Conservation (phyloP, 2,329 filamentous ascomycete genomes). For the Verticillium tricorpus region DNA sequence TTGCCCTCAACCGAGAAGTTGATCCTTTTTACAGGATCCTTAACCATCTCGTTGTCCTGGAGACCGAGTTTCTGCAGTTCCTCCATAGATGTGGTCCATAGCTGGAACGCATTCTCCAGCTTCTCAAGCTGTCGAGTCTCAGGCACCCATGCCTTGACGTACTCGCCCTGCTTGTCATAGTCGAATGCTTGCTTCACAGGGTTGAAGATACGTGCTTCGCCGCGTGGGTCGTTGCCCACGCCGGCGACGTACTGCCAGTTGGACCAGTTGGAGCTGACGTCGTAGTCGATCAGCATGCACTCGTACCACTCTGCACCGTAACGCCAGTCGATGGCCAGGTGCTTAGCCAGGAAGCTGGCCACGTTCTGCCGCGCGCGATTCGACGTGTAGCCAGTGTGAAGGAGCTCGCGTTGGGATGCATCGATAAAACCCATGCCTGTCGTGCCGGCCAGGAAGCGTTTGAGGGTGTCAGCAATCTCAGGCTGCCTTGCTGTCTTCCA, state of each 20-base stretch:
- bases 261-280: slow-evolving; percentile 71
- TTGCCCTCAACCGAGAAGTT: slow-evolving; percentile 56
- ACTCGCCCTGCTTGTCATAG: slow-evolving; percentile 66
- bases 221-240: slow-evolving; percentile 73
- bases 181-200: slow-evolving; percentile 76
- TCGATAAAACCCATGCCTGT: slow-evolving; percentile 77
- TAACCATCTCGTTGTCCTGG: slow-evolving; percentile 57
- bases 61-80: slow-evolving; percentile 55
- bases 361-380: slow-evolving; percentile 75
- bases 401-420: slow-evolving; percentile 69
- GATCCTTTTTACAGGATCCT: slow-evolving; percentile 61
- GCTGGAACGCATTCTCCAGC: slow-evolving; percentile 61
- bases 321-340: slow-evolving; percentile 73
- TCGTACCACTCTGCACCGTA: slow-evolving; percentile 83
- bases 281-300: slow-evolving; percentile 69
- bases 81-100: slow-evolving; percentile 58
- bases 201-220: slow-evolving; percentile 71
- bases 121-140: slow-evolving; percentile 55
- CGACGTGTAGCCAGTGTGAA: slow-evolving; percentile 72
- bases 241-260: slow-evolving; percentile 82
- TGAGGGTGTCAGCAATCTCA: slow-evolving; percentile 43
- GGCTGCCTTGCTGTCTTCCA: slow-evolving; percentile 45
- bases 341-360: slow-evolving; percentile 68
- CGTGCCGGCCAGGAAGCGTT: slow-evolving; percentile 59
- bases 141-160: slow-evolving; percentile 68